These are phyloP conservation scores for Coemansia sp. DNA, from an alignment of 192 early-diverging fungal genomes.

Conservation along the genomic window DNA sequence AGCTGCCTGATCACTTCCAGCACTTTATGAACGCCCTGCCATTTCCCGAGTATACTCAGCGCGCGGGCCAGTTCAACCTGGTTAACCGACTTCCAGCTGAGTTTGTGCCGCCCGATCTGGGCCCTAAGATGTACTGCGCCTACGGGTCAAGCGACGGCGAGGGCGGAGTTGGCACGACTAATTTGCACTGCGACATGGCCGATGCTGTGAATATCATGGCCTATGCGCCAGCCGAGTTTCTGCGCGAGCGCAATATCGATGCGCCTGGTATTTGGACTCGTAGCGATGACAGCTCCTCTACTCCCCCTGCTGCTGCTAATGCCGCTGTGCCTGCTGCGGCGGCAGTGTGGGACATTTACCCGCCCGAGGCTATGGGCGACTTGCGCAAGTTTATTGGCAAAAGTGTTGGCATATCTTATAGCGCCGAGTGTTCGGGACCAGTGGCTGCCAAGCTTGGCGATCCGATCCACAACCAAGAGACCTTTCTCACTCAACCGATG, in stretches of 20 bases:
- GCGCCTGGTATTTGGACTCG: slow-evolving; percentile 20
- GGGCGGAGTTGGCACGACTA: slow-evolving; percentile 66
- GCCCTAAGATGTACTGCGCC: slow-evolving; percentile 76
- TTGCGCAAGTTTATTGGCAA: slow-evolving; percentile 48
- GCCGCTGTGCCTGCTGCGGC: slow-evolving; percentile 22
- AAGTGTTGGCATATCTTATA: background rate
- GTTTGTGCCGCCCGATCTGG: slow-evolving; percentile 68
- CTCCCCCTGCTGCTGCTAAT: too few relatives aligned
- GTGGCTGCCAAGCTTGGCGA: slow-evolving; percentile 26
- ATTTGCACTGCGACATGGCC: slow-evolving; percentile 77
- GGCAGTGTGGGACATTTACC: slow-evolving; percentile 72
- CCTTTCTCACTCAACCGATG: slow-evolving; percentile 59
- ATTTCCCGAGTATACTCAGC: slow-evolving; percentile 60
- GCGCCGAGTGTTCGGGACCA: background rate
- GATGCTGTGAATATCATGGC: slow-evolving; percentile 82
- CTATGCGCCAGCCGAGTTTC: slow-evolving; percentile 36
- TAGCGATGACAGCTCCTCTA: background rate
- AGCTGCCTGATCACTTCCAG: slow-evolving; percentile 58
- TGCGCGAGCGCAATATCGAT: slow-evolving; percentile 13
- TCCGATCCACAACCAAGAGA: slow-evolving; percentile 70
- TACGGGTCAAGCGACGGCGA: slow-evolving; percentile 61
- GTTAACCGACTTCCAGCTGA: slow-evolving; percentile 57
- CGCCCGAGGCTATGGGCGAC: slow-evolving; percentile 29
- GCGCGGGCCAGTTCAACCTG: slow-evolving; percentile 60
- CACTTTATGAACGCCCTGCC: slow-evolving; percentile 63